Base-by-base conservation (phyloP, 1,139 yeast genomes). In the Blastobotrys arbuscula region DNA sequence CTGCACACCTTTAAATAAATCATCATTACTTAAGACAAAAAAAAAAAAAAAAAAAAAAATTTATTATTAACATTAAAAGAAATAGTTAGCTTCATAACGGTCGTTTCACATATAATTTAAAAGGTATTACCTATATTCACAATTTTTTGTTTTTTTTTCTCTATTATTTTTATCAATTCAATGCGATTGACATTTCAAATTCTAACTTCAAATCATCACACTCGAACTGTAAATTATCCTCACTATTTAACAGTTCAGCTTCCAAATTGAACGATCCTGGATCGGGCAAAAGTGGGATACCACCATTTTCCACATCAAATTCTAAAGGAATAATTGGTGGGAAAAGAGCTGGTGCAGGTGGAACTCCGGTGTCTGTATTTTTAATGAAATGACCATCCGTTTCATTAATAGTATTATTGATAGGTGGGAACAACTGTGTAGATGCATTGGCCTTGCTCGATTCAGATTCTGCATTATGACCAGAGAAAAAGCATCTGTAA, bases 221-320 rank as follows among this genome's bases (percentile, higher is more conserved):
- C 2, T 37, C 26, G n/a, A 20, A n/a, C 13, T 18, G 23, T 19
- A 19, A 19, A 9, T 38, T 36, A 8, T 18, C n/a, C 13, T 38
- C 26, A n/a, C 10, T 13, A 6, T 4, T 6, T 4, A 12, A 34
- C 5, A 9, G 3, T 4, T 5, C 3, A 34, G 15, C 38, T 13
- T 33, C 16, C 6, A 34, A 9, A 7, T 7, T 7, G 18, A 19
- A 18, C 9, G 23, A 34, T 34, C 38, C 12, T 2, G 31, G 56
- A 50, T 59, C 62, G n/a, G 62, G 61, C 12, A 54, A 49, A 28
- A 59, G 51, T 8, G 62, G 61, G 28, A 59, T 52, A 10, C 60
- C 59, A 8, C 50, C 51, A 31, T 53, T 53, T 9, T 40, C 35
- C 15, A 35, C 42, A 28, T 50, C 51, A 43, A 59, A 59, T 47